phyloP scores from a whole-genome alignment of 1,284 basidiomycete genomes.

The Tausonia pullulans region DNA sequence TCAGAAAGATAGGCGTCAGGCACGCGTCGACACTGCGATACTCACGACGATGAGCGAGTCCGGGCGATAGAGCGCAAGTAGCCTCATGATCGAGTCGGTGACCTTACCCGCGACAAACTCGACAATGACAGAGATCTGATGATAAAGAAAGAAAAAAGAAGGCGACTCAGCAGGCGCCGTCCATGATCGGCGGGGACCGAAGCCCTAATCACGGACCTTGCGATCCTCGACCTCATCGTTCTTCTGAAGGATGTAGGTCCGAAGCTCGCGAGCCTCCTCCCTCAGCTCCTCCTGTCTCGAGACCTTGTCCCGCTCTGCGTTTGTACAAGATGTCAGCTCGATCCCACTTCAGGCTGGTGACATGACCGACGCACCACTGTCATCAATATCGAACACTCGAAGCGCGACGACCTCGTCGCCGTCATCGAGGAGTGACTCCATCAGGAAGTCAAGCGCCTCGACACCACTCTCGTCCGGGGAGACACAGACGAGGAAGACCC shows the following conservation, averaged over 20 bases:
- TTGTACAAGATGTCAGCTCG: background rate
- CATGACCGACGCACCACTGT: slow-evolving; percentile 43
- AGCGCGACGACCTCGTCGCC: slow-evolving; percentile 90
- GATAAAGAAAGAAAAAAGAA: background rate
- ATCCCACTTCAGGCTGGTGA: background rate
- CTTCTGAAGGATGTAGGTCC: slow-evolving; percentile 69
- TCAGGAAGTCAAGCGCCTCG: slow-evolving; percentile 77
- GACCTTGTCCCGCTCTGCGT: slow-evolving; percentile 49
- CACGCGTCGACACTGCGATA: background rate
- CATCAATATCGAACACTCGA: slow-evolving; percentile 76
- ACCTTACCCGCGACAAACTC: slow-evolving; percentile 89
- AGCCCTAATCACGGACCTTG: background rate
- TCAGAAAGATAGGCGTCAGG: background rate
- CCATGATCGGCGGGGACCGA: no score
- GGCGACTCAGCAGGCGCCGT: background rate
- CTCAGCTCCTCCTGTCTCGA: slow-evolving; percentile 61
- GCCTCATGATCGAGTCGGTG: slow-evolving; percentile 74
- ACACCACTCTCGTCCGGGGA: slow-evolving; percentile 77
- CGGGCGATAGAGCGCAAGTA: slow-evolving; percentile 90
- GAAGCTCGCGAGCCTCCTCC: slow-evolving; percentile 74
- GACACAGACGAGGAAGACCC: slow-evolving; percentile 82
- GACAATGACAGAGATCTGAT: slow-evolving; percentile 74
- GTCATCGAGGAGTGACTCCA: slow-evolving; percentile 77
- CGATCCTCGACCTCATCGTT: slow-evolving; percentile 69
- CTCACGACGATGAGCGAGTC: slow-evolving; percentile 42